A percentile compares a stretch with the other conserved stretches of the same genome.
Evolutionary conservation across 2,329 filamentous ascomycete genomes (phyloP).

Genomic region (Exophiala dermatitidis): DNA sequence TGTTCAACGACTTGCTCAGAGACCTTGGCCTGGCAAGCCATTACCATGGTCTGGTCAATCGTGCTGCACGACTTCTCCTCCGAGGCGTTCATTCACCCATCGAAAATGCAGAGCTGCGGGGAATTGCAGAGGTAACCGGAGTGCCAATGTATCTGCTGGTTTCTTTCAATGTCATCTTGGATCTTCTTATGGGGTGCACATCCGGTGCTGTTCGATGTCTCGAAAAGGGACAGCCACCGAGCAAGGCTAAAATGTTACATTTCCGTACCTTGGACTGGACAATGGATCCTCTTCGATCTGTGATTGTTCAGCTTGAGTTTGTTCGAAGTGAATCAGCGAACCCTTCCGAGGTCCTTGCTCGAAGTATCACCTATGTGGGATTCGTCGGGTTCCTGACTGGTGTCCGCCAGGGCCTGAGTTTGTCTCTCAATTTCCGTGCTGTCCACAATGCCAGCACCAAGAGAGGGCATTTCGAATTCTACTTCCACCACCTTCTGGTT

Average conservation of each 20-base stretch:
- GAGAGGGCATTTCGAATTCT: conserved; percentile 37
- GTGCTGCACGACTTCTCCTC: conserved; percentile 43
- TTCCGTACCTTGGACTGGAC: conserved; percentile 48
- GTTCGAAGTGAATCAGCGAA: conserved; percentile 29
- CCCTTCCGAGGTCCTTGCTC: conserved; percentile 38
- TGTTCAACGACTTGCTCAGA: conserved; percentile 48
- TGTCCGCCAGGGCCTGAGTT: conserved; percentile 40
- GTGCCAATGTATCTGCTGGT: conserved; percentile 55
- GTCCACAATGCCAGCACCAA: conserved; percentile 39
- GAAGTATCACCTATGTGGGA: conserved; percentile 44
- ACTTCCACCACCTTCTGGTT: conserved; percentile 46
- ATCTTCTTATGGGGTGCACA: conserved; percentile 59
- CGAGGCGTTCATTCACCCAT: conserved; percentile 47
- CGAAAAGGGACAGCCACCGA: conserved; percentile 15
- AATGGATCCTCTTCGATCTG: conserved; percentile 45
- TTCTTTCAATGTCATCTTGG: conserved; percentile 56
- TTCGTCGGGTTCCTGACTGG: conserved; percentile 47
- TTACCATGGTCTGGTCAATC: conserved; percentile 29
- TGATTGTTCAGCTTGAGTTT: conserved; percentile 50
- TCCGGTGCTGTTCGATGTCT: conserved; percentile 43
- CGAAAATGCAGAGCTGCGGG: conserved; percentile 55
- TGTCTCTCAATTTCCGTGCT: conserved; percentile 45
- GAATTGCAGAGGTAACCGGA: conserved; percentile 46
- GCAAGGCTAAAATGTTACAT: conserved; percentile 31
- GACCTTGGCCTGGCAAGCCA: conserved; percentile 28